phyloP scores from a whole-genome alignment of 176 grass and related monocot genomes.

The Oryza glumipatula region DNA sequence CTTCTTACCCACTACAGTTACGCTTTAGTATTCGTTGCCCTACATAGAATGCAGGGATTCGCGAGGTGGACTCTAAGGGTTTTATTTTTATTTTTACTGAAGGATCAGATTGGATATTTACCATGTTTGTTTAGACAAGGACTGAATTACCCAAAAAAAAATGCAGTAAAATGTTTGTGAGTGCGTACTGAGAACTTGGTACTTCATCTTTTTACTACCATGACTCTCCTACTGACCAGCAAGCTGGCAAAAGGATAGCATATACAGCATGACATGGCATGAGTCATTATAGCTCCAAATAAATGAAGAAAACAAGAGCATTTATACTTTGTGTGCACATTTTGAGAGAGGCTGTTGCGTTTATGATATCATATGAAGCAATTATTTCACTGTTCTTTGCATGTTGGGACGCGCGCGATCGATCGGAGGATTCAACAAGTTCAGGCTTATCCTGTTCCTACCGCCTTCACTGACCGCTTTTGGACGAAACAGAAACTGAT shows the following conservation, averaged over 20 bases:
- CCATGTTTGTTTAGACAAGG: too few species aligned
- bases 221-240: background rate
- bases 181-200: too few species aligned
- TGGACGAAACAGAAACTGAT: background rate
- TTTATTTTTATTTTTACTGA: too few species aligned
- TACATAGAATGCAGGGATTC: too few species aligned
- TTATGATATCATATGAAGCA: conserved; percentile 11
- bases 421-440: background rate
- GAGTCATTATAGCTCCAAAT: background rate
- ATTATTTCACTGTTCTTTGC: background rate
- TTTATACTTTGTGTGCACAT: conserved; percentile 18
- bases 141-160: too few species aligned
- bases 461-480: conserved; percentile 29
- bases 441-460: conserved; percentile 15
- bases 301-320: conserved; percentile 1
- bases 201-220: background rate
- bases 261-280: background rate
- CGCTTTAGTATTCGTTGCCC: too few species aligned
- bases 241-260: background rate
- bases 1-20: too few species aligned
- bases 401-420: conserved; percentile 3
- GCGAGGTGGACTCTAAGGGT: too few species aligned
- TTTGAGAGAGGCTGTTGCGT: conserved; percentile 9
- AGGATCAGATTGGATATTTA: too few species aligned
- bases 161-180: too few species aligned